Evolutionary conservation across 768 basidiomycete genomes (phyloP), one percentile per base, ranked within the genome.

Genomic region (Holtermannia corniformis): DNA sequence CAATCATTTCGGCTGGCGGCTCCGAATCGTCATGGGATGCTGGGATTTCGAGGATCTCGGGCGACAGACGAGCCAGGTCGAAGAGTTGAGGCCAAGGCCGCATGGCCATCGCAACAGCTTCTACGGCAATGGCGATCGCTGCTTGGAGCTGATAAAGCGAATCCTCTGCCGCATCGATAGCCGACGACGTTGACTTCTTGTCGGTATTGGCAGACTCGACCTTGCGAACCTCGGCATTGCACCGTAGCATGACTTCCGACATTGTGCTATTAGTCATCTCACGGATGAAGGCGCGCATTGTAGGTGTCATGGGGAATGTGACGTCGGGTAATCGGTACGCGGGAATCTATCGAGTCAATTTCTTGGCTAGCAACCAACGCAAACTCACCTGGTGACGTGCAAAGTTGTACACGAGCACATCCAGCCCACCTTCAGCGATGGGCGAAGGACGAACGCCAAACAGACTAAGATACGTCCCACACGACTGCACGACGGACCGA

Each of bases 291-390:
- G 57, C 56, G 14, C 56, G 51, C 56, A 67, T 63, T 5, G 58
- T 57, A 16, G 54, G 51, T 10, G 56, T 58, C 20, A 72, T 50
- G 4, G 69, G 71, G 45, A 46, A 60, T 13, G 51, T 25, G 47
- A 74, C 69, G 41, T 74, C 72, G 0, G 73, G 73, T 3, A 74
- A 63, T 5, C 73, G 67, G 50, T 72, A 74, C 14, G 72, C 70
- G 5, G 73, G 73, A 42, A 74, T 70, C 57, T 74, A 55, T 13
- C 3, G 19, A 13, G 12, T 3, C 2, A 16, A n/a, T n/a, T n/a
- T n/a, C n/a, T n/a, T n/a, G n/a, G 26, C 14, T 3, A 37, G 40
- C 7, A 19, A 20, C 20, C 3, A 24, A 44, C 14, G 41, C 12
- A 2, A 4, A 22, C 49, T 44, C 5, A 57, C 59, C 52, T 61